Percentiles rank a stretch among this genome's conserved stretches.
Conservation (phyloP, 1,284 basidiomycete genomes). For the Meripilus lineatus region DNA sequence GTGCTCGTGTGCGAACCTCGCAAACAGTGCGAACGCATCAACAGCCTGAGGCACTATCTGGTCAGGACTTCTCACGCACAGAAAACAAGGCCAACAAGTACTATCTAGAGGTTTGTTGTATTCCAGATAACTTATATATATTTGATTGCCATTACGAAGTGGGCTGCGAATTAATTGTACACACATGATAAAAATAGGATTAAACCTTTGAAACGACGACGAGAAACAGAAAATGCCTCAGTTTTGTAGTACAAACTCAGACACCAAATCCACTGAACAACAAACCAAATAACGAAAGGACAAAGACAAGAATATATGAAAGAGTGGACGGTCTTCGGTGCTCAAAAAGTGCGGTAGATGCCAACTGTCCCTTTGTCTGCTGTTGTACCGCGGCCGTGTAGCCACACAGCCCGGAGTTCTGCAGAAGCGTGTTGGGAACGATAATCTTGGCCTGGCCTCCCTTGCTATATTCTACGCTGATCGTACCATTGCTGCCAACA, state of each 20-base stretch:
- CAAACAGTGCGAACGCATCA: no score
- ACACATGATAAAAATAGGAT: not conserved
- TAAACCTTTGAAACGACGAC: no score
- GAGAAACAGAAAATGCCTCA: no score
- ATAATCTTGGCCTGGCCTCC: constrained; percentile 58
- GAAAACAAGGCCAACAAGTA: no score
- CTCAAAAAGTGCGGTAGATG: constrained; percentile 11
- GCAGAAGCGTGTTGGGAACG: constrained; percentile 35
- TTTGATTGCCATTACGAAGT: not conserved
- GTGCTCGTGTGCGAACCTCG: no score
- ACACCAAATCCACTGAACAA: not conserved
- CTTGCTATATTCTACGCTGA: constrained; percentile 52
- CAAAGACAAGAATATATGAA: constrained; percentile 6
- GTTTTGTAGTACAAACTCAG: no score
- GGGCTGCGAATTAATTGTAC: not conserved
- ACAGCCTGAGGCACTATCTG: no score
- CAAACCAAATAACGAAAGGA: constrained; percentile 12
- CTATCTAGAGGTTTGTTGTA: no score
- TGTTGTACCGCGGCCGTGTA: not conserved
- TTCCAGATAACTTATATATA: no score
- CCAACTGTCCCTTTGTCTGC: constrained; percentile 12
- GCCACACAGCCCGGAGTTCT: constrained; percentile 36
- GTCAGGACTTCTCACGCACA: no score
- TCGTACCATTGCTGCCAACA: constrained; percentile 55
- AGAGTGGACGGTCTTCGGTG: constrained; percentile 4